Evolutionary conservation across 345 rosid genomes (phyloP).

Genomic region (Eucalyptus cladocalyx): DNA sequence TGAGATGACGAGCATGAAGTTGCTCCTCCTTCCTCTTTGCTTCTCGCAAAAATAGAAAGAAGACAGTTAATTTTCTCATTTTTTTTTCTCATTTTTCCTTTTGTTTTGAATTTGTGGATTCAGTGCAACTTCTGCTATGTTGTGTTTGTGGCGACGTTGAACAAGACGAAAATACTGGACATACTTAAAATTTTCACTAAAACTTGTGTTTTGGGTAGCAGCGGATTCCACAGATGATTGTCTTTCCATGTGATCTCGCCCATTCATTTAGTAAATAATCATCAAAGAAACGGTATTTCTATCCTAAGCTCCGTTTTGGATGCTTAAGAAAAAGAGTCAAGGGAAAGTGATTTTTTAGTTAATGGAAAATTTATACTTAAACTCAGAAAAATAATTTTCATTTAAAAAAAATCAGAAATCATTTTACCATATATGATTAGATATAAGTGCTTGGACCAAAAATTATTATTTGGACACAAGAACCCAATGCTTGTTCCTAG

Average conservation of each 20-base stretch:
- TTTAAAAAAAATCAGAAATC: too few species aligned
- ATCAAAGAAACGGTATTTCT: too few species aligned
- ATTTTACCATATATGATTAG: too few species aligned
- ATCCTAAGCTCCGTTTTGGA: background rate
- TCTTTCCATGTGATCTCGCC: background rate
- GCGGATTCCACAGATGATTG: background rate
- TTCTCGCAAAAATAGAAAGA: background rate
- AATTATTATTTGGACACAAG: too few species aligned
- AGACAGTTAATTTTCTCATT: background rate
- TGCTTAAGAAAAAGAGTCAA: too few species aligned
- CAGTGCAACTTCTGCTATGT: background rate
- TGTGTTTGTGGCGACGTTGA: background rate
- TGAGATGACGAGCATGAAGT: background rate
- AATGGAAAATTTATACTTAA: too few species aligned
- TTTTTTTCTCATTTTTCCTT: fast-evolving
- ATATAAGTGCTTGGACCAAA: too few species aligned
- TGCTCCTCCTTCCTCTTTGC: background rate
- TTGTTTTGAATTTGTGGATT: background rate
- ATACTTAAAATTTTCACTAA: background rate
- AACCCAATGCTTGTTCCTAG: too few species aligned
- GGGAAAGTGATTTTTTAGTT: too few species aligned
- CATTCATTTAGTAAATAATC: background rate
- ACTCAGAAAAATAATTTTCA: too few species aligned
- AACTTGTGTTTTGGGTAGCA: background rate
- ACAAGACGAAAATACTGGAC: background rate